Conservation (phyloP, 352 stramenopile genomes). For the Thalassiosira ordinaria region DNA sequence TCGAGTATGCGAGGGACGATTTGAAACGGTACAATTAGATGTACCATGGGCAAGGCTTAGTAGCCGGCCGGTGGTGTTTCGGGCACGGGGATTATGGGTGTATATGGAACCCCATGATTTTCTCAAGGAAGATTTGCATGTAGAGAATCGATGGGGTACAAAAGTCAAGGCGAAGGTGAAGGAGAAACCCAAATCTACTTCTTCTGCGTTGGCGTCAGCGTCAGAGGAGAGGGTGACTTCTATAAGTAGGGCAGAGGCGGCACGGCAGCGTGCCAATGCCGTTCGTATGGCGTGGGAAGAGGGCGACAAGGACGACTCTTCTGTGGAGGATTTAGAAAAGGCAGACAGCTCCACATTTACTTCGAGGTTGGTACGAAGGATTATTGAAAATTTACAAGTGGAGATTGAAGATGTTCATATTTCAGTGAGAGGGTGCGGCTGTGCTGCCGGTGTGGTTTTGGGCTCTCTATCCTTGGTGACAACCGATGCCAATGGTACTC, state of each 20-base stretch:
- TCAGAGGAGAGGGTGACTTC: conserved; percentile 57
- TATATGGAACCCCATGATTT: conserved; percentile 72
- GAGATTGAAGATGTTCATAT: conserved; percentile 84
- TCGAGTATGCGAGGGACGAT: conserved; percentile 63
- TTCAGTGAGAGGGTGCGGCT: conserved; percentile 58
- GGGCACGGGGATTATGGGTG: conserved; percentile 72
- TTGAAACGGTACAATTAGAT: conserved; percentile 80
- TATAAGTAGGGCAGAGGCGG: conserved; percentile 62
- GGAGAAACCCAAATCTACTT: not conserved
- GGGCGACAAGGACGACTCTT: conserved; percentile 11
- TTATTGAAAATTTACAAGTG: conserved; percentile 87
- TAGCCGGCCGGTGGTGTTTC: conserved; percentile 74
- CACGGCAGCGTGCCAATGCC: conserved; percentile 59
- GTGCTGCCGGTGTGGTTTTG: conserved; percentile 70
- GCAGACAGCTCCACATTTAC: conserved; percentile 59
- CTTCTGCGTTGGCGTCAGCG: conserved; percentile 3
- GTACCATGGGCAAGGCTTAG: conserved; percentile 81
- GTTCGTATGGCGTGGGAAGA: conserved; percentile 58
- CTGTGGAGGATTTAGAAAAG: conserved; percentile 1
- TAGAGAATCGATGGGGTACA: conserved; percentile 13
- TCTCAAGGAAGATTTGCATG: conserved; percentile 38
- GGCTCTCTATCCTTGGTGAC: conserved; percentile 75
- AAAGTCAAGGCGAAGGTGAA: conserved; percentile 13
- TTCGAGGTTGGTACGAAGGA: conserved; percentile 71
- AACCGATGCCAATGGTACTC: conserved; percentile 72